Base-by-base conservation (phyloP, 129 eudicot genomes). In the Flaveria bidentis region DNA sequence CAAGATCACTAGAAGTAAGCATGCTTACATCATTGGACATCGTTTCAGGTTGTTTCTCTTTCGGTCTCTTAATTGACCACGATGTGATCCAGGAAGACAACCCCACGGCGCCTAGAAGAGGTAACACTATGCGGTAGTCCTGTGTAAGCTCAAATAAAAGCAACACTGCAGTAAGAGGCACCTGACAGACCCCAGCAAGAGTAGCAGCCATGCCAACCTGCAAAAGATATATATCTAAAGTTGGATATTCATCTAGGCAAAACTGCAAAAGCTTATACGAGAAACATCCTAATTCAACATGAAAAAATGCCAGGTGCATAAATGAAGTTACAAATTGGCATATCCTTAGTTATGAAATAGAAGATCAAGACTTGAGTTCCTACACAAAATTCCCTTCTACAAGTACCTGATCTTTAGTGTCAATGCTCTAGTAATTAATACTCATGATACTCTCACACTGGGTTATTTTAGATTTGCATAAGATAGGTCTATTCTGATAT, bases 171-270 rank as follows among this genome's bases (percentile, higher is more conserved):
- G 98, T 90, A 64, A 90, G 92, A 65, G 96, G 97, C 20, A 90
- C 97, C 72, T 90, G 92, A 82, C 98, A 93, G 50, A 93, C 98
- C 75, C 98, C 98, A 65, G 98, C 98, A 81, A 93, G 97, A 58
- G 96, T 90, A 73, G 98, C 97, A 73, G 98, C 96, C 98, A 93
- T 93, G 80, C 98, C 98, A 86, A 93, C 98, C 98, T 92, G 87
- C 67, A 42, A 49, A 75, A 67, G 44, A 73, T 23, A 39, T 46
- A 69, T 15, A 7, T 70, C 26, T 17, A 53, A 53, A 17, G 12
- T 55, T 63, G 41, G 26, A 11, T 47, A 47, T 47, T 11, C 53
- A 13, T 47, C 53, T 13, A 12, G n/a, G 16, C 49, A 44, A n/a
- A n/a, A n/a, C n/a, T n/a, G n/a, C n/a, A n/a, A 44, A 10, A 44